Evolutionary conservation across 129 eudicot genomes (phyloP), one percentile per base, ranked within the genome.

Genomic region (Heracleum sosnowskyi): DNA sequence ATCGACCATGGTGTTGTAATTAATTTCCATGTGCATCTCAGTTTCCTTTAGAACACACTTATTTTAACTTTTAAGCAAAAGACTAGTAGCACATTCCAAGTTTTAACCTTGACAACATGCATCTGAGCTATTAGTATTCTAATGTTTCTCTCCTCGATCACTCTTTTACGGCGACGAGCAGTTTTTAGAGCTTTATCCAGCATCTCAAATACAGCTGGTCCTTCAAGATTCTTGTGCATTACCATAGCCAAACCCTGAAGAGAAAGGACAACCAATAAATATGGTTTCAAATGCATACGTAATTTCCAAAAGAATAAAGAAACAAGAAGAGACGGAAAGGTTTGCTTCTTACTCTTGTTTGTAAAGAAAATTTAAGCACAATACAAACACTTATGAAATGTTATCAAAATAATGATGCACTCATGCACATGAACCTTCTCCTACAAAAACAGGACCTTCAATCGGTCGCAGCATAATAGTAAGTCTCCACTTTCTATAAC

Each of bases 241-340:
- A 91, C 94, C 96, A 95, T 95, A 46, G 98, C 98, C 80, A 95
- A 88, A 53, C 98, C 98, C 97, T 91, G 79, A 75, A 81, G 47
- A 81, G 44, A 84, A 37, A 77, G 41, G 73, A 77, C 7, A 79
- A 51, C 75, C 69, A 74, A 11, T 64, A 41, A 39, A 35, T 42
- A 66, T 49, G 68, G n/a, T 39, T 46, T 74, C 45, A 51, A 35
- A 35, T 73, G 37, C 55, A 55, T 42, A 40, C 35, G 63, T 40
- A 68, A 22, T 40, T 22, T 34, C 47, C 66, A 36, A 57, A 29
- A 12, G 41, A 20, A 53, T 1, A 35, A 75, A 47, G 34, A 9
- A n/a, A 42, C 5, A 66, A 73, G 42, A 36, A 11, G 20, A 8
- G 17, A 41, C 0, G 10, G 22, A 33, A 2, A 17, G 39, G 46